Percentiles rank a stretch among this genome's conserved stretches.
Conservation (phyloP, 768 basidiomycete genomes). For the Lentinula boryana region DNA sequence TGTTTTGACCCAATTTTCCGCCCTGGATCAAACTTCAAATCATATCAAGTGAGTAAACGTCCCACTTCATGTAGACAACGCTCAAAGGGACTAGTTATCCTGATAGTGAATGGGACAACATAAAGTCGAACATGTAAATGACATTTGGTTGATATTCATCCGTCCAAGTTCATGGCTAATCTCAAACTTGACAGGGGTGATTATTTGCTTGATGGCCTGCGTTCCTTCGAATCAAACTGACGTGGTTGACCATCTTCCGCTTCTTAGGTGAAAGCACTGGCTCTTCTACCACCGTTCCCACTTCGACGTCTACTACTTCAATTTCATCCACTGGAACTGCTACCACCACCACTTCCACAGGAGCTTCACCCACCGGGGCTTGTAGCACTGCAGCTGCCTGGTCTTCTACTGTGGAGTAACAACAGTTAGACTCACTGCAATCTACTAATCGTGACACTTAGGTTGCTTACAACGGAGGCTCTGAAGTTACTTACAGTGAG, state of each 20-base stretch:
- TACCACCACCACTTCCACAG: slow-evolving; percentile 18
- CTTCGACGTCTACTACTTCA: slow-evolving; percentile 4
- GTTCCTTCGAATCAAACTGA: neutral
- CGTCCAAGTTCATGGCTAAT: neutral
- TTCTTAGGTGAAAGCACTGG: neutral
- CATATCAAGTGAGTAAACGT: slow-evolving; percentile 46
- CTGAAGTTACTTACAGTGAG: slow-evolving; percentile 40
- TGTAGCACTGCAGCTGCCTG: slow-evolving; percentile 38
- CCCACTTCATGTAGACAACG: slow-evolving; percentile 1
- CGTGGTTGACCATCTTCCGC: neutral
- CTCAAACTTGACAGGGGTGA: neutral
- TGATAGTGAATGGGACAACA: slow-evolving; percentile 66
- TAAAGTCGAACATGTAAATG: slow-evolving; percentile 54
- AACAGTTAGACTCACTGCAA: neutral
- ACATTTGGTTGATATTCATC: neutral
- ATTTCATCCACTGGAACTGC: slow-evolving; percentile 16
- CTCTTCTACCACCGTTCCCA: slow-evolving; percentile 1
- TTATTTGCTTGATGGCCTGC: too few species aligned
- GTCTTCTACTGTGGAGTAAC: slow-evolving; percentile 29
- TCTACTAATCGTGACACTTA: slow-evolving; percentile 11
- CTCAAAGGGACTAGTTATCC: slow-evolving; percentile 40
- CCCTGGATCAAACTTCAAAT: slow-evolving; percentile 58
- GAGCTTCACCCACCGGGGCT: slow-evolving; percentile 16
- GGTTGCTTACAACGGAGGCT: slow-evolving; percentile 41
- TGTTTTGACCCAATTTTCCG: slow-evolving; percentile 39